Evolutionary conservation across 805 yeast genomes (phyloP), one percentile per base, ranked within the genome.

Genomic region (Lachancea cidri): DNA sequence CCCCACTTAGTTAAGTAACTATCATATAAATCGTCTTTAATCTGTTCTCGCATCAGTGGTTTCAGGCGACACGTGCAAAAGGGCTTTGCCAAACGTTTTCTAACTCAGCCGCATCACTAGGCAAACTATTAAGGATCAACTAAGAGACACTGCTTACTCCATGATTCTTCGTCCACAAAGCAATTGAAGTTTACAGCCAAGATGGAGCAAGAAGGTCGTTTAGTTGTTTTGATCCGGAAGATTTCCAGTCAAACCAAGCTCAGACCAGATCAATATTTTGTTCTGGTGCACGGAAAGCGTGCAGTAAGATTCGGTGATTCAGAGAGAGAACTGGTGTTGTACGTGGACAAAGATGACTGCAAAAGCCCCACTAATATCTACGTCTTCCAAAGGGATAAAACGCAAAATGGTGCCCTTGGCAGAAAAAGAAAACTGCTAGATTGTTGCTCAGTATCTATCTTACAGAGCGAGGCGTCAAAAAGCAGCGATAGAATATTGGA

Each of bases 351-450:
- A 4, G 32, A 19, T 4, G 42, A 38, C 24, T 38, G 42, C 32
- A 17, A 33, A 17, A 24, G n/a, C 15, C 18, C 34, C 5, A 13
- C 44, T 15, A 45, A 52, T 14, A 22, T 45, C 24, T 44, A 34
- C 22, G 18, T 46, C 17, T 49, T 52, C 17, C 42, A 42, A 32
- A 42, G 54, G 29, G 16, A 29, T 5, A 35, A 35, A 6, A 38
- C 37, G 13, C 31, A 14, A 29, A 36, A 22, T 22, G 39, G 29
- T 15, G 19, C 17, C 13, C 29, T 33, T 16, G 42, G 48, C 6
- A 43, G 49, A 29, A 41, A 47, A 15, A 33, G 56, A 18, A 34
- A 43, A 19, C 29, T 48, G 22, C 17, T 48, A 14, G 52, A 45
- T 17, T 30, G 33, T 2, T 13, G 22, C 15, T 11, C 20, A 8